phyloP scores from a whole-genome alignment of 1,284 basidiomycete species.

The Puccinia brachypodii region DNA sequence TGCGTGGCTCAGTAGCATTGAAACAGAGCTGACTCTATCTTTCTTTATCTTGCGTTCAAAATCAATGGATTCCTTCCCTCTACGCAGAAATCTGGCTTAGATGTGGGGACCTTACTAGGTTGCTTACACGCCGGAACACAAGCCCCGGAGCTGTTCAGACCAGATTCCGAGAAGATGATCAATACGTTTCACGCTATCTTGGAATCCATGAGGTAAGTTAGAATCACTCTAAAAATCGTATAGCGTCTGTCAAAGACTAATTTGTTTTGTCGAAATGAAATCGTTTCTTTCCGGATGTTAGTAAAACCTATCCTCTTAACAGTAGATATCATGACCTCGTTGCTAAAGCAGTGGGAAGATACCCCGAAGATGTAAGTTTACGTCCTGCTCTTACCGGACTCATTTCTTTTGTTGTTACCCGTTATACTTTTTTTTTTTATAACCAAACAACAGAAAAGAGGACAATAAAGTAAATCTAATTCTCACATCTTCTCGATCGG shows the following conservation, averaged over 20 bases:
- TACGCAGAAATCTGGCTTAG: constrained; percentile 38
- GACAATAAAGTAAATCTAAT: not conserved
- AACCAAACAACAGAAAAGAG: not conserved
- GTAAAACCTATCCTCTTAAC: constrained; percentile 33
- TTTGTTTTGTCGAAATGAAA: not conserved
- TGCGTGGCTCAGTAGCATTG: too few species aligned
- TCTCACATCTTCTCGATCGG: not conserved
- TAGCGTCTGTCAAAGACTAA: not conserved
- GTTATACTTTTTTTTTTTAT: not conserved
- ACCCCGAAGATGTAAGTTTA: constrained; percentile 50
- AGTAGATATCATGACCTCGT: not conserved
- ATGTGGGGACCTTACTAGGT: constrained; percentile 34
- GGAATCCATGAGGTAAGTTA: constrained; percentile 17
- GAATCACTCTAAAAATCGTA: not conserved
- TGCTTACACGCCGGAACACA: constrained; percentile 35
- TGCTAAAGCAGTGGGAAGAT: constrained; percentile 48
- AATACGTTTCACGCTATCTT: constrained; percentile 31
- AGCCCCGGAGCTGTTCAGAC: not conserved
- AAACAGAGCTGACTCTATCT: too few species aligned
- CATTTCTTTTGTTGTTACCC: too few species aligned
- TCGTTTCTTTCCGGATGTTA: not conserved
- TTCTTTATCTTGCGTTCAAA: not conserved
- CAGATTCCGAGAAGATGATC: constrained; percentile 15
- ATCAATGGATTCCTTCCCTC: not conserved
- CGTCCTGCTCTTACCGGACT: not conserved